Percentiles rank a stretch among this genome's conserved stretches.
phyloP scores from a whole-genome alignment of 2,329 filamentous ascomycete species.

The Cercospora brassicicola region DNA sequence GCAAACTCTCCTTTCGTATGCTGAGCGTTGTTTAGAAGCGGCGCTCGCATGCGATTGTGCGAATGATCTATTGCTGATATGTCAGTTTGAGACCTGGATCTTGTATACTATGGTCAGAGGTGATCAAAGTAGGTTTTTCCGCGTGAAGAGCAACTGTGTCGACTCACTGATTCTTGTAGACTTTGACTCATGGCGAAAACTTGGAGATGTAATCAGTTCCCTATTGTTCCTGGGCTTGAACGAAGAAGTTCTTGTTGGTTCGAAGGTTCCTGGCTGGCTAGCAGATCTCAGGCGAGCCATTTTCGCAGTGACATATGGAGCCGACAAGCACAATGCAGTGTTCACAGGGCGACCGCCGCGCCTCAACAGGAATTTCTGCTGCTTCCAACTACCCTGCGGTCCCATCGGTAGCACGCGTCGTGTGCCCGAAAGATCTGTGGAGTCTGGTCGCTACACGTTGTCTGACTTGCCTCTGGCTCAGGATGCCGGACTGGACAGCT shows the following conservation, averaged over 20 bases:
- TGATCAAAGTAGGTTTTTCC: background rate
- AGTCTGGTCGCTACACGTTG: background rate
- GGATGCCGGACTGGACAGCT: background rate
- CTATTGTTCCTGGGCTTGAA: background rate
- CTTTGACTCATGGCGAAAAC: background rate
- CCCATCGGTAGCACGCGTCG: background rate
- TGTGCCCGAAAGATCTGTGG: background rate
- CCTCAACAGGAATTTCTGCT: background rate
- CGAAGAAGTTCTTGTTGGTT: background rate
- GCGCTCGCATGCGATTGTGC: background rate
- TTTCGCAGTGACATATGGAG: background rate
- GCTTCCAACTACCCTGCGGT: background rate
- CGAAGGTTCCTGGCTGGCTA: background rate
- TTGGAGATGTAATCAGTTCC: background rate
- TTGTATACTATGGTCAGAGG: background rate
- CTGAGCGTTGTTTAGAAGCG: background rate
- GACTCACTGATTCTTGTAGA: background rate
- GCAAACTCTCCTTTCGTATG: background rate
- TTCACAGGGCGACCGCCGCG: background rate
- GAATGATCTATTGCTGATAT: background rate
- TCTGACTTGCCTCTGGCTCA: background rate
- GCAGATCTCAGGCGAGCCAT: background rate
- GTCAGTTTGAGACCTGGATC: background rate
- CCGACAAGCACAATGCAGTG: background rate
- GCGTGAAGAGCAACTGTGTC: too few relatives aligned